phyloP scores from a whole-genome alignment of 2,329 filamentous ascomycete species.

The Trichoderma lentiforme region DNA sequence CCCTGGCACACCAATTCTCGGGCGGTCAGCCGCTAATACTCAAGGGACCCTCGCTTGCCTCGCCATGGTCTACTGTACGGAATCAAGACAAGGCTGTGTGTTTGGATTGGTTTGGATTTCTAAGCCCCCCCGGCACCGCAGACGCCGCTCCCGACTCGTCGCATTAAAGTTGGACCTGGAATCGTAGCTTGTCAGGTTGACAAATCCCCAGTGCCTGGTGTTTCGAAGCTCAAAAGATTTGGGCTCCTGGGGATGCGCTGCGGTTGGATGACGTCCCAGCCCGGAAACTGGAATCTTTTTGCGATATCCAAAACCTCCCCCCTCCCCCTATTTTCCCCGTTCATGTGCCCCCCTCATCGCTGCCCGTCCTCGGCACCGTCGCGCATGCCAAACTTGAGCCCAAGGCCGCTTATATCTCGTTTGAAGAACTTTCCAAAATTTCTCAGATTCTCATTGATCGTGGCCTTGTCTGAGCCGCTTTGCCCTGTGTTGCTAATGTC shows the following conservation, averaged over 20 bases:
- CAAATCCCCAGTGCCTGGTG: neutral
- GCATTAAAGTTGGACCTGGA: neutral
- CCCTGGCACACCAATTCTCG: neutral
- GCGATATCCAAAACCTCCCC: constrained; percentile 1
- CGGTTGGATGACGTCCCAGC: neutral
- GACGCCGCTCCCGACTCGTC: neutral
- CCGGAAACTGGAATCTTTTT: neutral
- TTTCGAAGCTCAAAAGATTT: neutral
- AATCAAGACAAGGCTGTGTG: neutral
- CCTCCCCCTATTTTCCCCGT: neutral
- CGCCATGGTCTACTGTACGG: neutral
- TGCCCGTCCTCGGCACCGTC: constrained; percentile 33
- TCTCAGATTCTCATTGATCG: constrained; percentile 89
- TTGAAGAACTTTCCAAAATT: constrained; percentile 97
- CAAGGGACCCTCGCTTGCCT: neutral
- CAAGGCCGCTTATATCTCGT: constrained; percentile 75
- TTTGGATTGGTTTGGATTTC: neutral
- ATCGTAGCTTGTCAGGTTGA: neutral
- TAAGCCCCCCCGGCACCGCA: neutral
- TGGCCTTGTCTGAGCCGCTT: constrained; percentile 56
- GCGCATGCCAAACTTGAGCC: constrained; percentile 67
- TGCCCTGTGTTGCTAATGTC: constrained; percentile 64
- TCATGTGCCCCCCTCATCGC: constrained; percentile 17
- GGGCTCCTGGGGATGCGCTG: neutral
- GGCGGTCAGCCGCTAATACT: neutral